A percentile compares a stretch with the other conserved stretches of the same genome.
phyloP scores from a whole-genome alignment of 2,329 filamentous ascomycete genomes.

The Fusarium scirpi region DNA sequence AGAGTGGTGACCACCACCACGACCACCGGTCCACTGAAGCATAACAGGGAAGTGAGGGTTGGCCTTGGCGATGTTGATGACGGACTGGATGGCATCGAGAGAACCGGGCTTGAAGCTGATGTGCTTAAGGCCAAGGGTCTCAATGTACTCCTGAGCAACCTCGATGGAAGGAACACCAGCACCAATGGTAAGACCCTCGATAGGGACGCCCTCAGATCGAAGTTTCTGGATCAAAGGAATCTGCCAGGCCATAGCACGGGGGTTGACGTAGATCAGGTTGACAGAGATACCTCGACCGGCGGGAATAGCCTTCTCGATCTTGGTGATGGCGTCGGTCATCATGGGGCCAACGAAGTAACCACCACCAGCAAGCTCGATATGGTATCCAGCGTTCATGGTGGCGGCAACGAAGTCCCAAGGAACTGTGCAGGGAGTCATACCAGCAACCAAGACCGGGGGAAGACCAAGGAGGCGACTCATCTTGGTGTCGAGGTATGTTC shows the following conservation, averaged over 20 bases:
- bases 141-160: slow-evolving; percentile 92
- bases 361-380: slow-evolving; percentile 89
- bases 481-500: slow-evolving; percentile 96
- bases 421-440: slow-evolving; percentile 93
- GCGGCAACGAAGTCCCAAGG: slow-evolving; percentile 92
- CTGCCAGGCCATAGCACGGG: slow-evolving; percentile 91
- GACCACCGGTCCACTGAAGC: slow-evolving; percentile 93
- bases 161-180: slow-evolving; percentile 94
- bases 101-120: slow-evolving; percentile 96
- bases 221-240: slow-evolving; percentile 86
- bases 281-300: slow-evolving; percentile 88
- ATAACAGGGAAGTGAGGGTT: slow-evolving; percentile 94
- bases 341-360: slow-evolving; percentile 86
- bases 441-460: slow-evolving; percentile 89
- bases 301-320: slow-evolving; percentile 87
- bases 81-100: slow-evolving; percentile 85
- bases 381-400: slow-evolving; percentile 95
- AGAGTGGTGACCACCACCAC: slow-evolving; percentile 93
- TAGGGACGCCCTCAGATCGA: slow-evolving; percentile 86
- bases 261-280: slow-evolving; percentile 93
- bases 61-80: slow-evolving; percentile 94
- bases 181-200: slow-evolving; percentile 92
- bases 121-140: slow-evolving; percentile 91
- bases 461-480: slow-evolving; percentile 89
- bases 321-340: slow-evolving; percentile 84